These are phyloP conservation scores for Lactarius hatsudake DNA, from an alignment of 768 basidiomycete genomes.

Conservation along the genomic window DNA sequence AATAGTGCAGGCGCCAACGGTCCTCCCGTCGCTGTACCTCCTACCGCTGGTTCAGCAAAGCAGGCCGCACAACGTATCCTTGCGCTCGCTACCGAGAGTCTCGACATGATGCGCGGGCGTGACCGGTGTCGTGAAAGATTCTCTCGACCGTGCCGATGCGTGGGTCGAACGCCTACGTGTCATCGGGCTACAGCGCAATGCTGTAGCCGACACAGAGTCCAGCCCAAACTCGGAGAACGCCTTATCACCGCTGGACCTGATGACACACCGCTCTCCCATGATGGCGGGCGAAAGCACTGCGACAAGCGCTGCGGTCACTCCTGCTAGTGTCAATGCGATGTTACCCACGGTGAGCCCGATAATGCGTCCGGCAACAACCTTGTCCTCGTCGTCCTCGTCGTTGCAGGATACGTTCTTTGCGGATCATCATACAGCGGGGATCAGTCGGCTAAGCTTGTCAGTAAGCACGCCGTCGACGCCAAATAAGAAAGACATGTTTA, in stretches of 20 bases:
- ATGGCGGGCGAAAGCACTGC: conserved; percentile 18
- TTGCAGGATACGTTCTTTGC: conserved; percentile 14
- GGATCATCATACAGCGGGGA: conserved; percentile 20
- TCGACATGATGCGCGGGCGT: conserved; percentile 92
- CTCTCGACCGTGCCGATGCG: conserved; percentile 83
- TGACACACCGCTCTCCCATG: conserved; percentile 19
- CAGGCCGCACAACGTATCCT: conserved; percentile 79
- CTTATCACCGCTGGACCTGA: conserved; percentile 19
- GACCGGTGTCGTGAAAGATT: conserved; percentile 84
- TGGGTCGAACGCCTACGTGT: conserved; percentile 83
- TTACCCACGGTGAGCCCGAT: conserved; percentile 24
- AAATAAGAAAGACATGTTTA: conserved; percentile 29
- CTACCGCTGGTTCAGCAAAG: conserved; percentile 55
- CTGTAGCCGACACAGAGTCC: conserved; percentile 5
- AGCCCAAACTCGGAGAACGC: background rate
- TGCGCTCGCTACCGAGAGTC: conserved; percentile 82
- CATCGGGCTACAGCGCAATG: conserved; percentile 68
- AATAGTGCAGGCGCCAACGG: conserved; percentile 31
- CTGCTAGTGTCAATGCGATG: conserved; percentile 12
- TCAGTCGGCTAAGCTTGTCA: conserved; percentile 23
- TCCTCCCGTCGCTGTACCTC: conserved; percentile 26
- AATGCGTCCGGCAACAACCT: conserved; percentile 6
- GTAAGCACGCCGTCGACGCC: conserved; percentile 14
- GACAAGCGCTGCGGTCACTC: conserved; percentile 23
- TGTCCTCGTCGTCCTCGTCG: conserved; percentile 22